Evolutionary conservation across 495 filamentous ascomycete species (phyloP).

Genomic region (Rhizodiscina lignyota): DNA sequence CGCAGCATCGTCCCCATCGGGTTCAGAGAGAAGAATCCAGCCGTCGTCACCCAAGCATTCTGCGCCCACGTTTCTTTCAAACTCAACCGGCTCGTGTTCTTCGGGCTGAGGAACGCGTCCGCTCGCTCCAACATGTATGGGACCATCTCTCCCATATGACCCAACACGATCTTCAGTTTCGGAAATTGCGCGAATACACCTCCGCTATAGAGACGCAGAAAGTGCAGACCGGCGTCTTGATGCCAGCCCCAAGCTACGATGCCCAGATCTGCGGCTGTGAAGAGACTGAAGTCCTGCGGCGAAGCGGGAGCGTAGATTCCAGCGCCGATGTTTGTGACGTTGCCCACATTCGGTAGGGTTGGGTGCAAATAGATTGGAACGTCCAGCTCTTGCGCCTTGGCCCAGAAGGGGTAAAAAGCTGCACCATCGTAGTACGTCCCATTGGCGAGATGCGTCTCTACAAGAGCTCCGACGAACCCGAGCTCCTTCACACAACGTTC

Average conservation of each 20-base stretch:
- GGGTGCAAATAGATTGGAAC: conserved; percentile 17
- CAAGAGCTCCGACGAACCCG: conserved; percentile 11
- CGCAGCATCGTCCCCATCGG: conserved; percentile 23
- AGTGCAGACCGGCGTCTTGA: conserved; percentile 27
- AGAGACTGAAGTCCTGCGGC: conserved; percentile 10
- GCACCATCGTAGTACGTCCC: conserved; percentile 10
- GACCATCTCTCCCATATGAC: conserved; percentile 30
- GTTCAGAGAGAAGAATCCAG: conserved; percentile 21
- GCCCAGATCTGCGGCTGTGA: conserved; percentile 20
- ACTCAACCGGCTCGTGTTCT: conserved; percentile 14
- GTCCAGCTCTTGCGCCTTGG: conserved; percentile 12
- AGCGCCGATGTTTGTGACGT: conserved; percentile 17
- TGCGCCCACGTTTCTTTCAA: conserved; percentile 25
- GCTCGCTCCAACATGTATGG: conserved; percentile 28
- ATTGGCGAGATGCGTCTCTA: conserved; percentile 8
- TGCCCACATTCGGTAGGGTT: conserved; percentile 6
- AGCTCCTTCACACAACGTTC: conserved; percentile 11
- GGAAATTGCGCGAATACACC: conserved; percentile 34
- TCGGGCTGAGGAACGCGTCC: conserved; percentile 13
- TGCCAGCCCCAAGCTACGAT: conserved; percentile 29
- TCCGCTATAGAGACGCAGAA: conserved; percentile 25
- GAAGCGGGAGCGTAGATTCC: no score
- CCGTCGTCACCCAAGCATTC: conserved; percentile 26
- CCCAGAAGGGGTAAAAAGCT: conserved; percentile 11
- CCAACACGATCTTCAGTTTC: conserved; percentile 27